A percentile compares a stretch with the other conserved stretches of the same genome.
phyloP scores from a whole-genome alignment of 208 protist species.

The Acanthamoeba triangularis region DNA sequence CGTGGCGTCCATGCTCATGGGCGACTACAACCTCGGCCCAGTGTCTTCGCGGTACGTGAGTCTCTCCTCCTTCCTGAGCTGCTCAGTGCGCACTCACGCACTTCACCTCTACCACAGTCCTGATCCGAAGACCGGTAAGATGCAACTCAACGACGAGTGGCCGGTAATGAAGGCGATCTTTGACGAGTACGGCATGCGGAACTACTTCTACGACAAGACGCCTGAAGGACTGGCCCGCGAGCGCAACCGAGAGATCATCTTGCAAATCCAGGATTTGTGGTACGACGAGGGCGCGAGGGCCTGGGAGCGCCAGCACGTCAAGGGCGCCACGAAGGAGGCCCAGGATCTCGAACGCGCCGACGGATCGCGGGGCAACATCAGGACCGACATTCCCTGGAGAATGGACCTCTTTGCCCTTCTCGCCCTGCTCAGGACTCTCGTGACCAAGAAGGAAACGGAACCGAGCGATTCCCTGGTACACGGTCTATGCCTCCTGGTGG shows the following conservation, averaged over 20 bases:
- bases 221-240: neutral
- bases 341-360: slow-evolving; percentile 44
- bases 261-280: slow-evolving; percentile 49
- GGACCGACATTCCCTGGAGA: neutral
- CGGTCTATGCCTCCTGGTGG: too few relatives aligned
- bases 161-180: slow-evolving; percentile 26
- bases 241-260: slow-evolving; percentile 12
- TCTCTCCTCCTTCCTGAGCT: neutral
- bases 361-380: neutral
- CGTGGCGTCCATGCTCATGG: slow-evolving; percentile 47
- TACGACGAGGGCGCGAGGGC: slow-evolving; percentile 10
- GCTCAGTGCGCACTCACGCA: neutral
- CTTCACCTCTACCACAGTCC: neutral
- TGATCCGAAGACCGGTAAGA: slow-evolving; percentile 1
- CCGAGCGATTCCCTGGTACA: neutral
- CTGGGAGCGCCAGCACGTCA: slow-evolving; percentile 3
- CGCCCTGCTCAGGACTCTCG: neutral
- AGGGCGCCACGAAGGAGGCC: neutral
- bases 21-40: slow-evolving; percentile 49
- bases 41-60: slow-evolving; percentile 4
- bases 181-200: slow-evolving; percentile 29
- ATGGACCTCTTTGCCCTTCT: slow-evolving; percentile 25
- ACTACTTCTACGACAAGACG: slow-evolving; percentile 62
- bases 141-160: slow-evolving; percentile 33
- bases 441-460: neutral